These are phyloP conservation scores for Diaporthe nobilis DNA, from an alignment of 2,329 filamentous ascomycete genomes.

Conservation along the genomic window DNA sequence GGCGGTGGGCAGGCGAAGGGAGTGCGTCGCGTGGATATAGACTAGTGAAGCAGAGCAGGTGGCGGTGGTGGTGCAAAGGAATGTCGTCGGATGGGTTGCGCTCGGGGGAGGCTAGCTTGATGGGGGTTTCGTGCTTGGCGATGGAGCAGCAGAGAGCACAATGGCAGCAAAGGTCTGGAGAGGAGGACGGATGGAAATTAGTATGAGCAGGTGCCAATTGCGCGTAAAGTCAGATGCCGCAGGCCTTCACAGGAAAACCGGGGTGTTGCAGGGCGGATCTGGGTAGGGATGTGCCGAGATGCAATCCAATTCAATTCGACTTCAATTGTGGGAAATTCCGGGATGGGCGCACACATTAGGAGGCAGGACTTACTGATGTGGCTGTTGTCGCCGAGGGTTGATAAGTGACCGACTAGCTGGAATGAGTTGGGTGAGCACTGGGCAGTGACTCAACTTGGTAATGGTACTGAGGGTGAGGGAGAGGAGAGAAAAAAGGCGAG, in stretches of 20 bases:
- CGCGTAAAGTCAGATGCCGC: constrained; percentile 17
- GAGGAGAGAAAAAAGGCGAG: not conserved
- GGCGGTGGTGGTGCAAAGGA: constrained; percentile 18
- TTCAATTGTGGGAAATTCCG: constrained; percentile 13
- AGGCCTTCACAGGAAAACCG: not conserved
- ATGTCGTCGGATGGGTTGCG: constrained; percentile 29
- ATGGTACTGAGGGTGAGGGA: not conserved
- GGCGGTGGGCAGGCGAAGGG: constrained; percentile 7
- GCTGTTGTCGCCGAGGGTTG: constrained; percentile 1
- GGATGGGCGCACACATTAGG: not conserved
- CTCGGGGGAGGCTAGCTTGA: constrained; percentile 27
- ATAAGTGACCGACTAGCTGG: not conserved
- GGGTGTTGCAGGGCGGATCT: constrained; percentile 17
- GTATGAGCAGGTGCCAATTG: constrained; percentile 22
- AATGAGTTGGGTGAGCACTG: not conserved
- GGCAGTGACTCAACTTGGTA: not conserved
- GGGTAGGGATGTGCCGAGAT: constrained; percentile 30
- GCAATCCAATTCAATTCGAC: constrained; percentile 23
- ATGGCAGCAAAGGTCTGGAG: constrained; percentile 15
- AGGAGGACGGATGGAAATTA: constrained; percentile 22
- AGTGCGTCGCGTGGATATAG: constrained; percentile 16
- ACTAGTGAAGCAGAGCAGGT: not conserved
- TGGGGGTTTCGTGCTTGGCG: constrained; percentile 15
- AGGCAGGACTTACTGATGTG: constrained; percentile 1
- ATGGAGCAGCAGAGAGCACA: constrained; percentile 14